Conservation (phyloP, 2,329 filamentous ascomycete genomes). For the Fusarium redolens region DNA sequence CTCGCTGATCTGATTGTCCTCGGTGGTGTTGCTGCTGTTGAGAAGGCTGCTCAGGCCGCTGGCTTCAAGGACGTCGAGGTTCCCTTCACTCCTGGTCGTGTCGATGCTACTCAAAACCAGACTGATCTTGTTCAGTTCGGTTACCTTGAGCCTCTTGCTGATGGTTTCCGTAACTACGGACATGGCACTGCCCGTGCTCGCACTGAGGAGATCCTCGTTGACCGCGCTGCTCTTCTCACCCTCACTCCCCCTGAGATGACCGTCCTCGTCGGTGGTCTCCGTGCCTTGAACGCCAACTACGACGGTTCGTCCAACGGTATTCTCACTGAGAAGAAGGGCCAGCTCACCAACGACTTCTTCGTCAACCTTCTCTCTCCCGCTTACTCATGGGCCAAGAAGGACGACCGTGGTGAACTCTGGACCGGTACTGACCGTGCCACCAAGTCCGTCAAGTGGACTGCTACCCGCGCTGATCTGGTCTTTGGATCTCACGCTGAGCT, state of each 20-base stretch:
- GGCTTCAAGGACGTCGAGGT: slow-evolving; percentile 63
- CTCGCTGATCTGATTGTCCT: slow-evolving; percentile 84
- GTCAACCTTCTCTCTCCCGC: slow-evolving; percentile 78
- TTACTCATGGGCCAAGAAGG: slow-evolving; percentile 67
- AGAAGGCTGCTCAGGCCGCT: slow-evolving; percentile 71
- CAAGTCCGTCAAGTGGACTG: slow-evolving; percentile 75
- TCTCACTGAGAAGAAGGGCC: slow-evolving; percentile 74
- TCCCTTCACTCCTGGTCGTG: slow-evolving; percentile 79
- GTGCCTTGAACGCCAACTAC: slow-evolving; percentile 75
- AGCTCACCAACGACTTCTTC: slow-evolving; percentile 84
- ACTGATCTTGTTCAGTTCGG: slow-evolving; percentile 74
- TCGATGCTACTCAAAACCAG: slow-evolving; percentile 76
- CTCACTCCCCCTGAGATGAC: slow-evolving; percentile 78
- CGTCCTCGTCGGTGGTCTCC: slow-evolving; percentile 77
- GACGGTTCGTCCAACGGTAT: slow-evolving; percentile 76
- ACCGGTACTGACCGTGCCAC: slow-evolving; percentile 74
- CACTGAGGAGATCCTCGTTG: slow-evolving; percentile 77
- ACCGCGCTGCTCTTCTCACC: slow-evolving; percentile 76
- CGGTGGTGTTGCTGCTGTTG: slow-evolving; percentile 75
- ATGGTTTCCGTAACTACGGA: slow-evolving; percentile 86
- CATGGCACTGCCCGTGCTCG: slow-evolving; percentile 68
- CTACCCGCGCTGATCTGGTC: slow-evolving; percentile 75
- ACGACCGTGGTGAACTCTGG: slow-evolving; percentile 65
- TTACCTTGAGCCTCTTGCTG: slow-evolving; percentile 75
- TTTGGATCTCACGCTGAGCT: slow-evolving; percentile 81